Percentiles rank a stretch among this genome's conserved stretches.
phyloP scores from a whole-genome alignment of 1,284 basidiomycete species.

The Papiliotrema flavescens region DNA sequence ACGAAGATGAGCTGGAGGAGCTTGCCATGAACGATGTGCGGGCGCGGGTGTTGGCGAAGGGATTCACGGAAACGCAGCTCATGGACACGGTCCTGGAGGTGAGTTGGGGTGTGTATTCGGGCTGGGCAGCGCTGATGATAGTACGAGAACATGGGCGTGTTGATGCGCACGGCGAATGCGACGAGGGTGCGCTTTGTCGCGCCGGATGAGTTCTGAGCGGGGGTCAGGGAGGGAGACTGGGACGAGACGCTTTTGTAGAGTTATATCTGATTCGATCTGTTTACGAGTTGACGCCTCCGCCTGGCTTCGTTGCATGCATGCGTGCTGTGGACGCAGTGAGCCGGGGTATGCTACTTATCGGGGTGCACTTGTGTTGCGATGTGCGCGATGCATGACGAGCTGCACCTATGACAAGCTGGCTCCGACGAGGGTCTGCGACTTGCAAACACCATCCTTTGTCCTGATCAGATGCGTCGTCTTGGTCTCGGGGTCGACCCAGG shows the following conservation, averaged over 20 bases:
- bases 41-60: constrained; percentile 73
- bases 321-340: no score
- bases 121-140: constrained; percentile 8
- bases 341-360: no score
- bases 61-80: constrained; percentile 85
- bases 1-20: constrained; percentile 61
- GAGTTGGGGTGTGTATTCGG: constrained; percentile 33
- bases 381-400: no score
- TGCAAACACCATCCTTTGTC: constrained; percentile 76
- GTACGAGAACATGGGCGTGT: constrained; percentile 79
- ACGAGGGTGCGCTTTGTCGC: constrained; percentile 61
- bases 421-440: constrained; percentile 75
- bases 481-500: constrained; percentile 84
- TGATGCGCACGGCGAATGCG: constrained; percentile 69
- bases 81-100: constrained; percentile 78
- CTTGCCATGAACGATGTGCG: constrained; percentile 75
- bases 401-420: constrained; percentile 71
- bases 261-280: no score
- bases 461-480: constrained; percentile 76
- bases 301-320: no score
- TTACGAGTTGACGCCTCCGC: no score
- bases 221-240: background rate
- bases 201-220: constrained; percentile 23
- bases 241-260: no score
- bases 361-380: no score